Conservation (phyloP, 495 filamentous ascomycete species). For the Saxophila tyrrhenica region DNA sequence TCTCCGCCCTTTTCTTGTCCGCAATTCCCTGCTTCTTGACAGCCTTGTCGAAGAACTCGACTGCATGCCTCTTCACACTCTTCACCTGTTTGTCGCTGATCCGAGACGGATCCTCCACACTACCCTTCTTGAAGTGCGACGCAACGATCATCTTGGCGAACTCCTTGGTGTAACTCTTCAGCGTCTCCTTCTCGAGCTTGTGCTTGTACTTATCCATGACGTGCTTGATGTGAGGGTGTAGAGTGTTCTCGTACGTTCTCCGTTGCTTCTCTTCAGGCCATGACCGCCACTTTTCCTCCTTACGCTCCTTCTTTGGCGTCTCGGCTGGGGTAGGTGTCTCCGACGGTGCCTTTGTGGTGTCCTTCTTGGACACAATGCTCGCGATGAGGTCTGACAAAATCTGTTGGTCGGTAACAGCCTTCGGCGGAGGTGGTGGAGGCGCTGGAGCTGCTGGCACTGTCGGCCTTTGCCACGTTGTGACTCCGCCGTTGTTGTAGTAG, state of each 20-base stretch:
- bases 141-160: constrained; percentile 74
- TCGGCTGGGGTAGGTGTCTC: constrained; percentile 38
- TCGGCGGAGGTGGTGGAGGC: constrained; percentile 47
- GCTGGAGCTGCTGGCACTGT: constrained; percentile 50
- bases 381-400: constrained; percentile 76
- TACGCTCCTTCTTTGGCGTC: constrained; percentile 48
- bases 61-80: constrained; percentile 70
- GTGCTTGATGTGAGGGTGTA: constrained; percentile 72
- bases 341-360: constrained; percentile 47
- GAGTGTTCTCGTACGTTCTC: constrained; percentile 83
- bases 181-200: constrained; percentile 73
- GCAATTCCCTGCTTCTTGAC: constrained; percentile 59
- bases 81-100: constrained; percentile 68
- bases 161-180: constrained; percentile 82
- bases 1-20: constrained; percentile 53
- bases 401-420: constrained; percentile 53
- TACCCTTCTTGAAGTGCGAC: constrained; percentile 76
- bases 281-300: constrained; percentile 72
- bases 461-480: constrained; percentile 70
- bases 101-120: constrained; percentile 70
- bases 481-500: constrained; percentile 65
- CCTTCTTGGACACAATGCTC: constrained; percentile 58
- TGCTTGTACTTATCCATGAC: constrained; percentile 75
- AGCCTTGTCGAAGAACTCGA: constrained; percentile 75
- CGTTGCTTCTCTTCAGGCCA: constrained; percentile 75